Conservation (phyloP, 2,329 filamentous ascomycete genomes). For the Fusarium camptoceras region DNA sequence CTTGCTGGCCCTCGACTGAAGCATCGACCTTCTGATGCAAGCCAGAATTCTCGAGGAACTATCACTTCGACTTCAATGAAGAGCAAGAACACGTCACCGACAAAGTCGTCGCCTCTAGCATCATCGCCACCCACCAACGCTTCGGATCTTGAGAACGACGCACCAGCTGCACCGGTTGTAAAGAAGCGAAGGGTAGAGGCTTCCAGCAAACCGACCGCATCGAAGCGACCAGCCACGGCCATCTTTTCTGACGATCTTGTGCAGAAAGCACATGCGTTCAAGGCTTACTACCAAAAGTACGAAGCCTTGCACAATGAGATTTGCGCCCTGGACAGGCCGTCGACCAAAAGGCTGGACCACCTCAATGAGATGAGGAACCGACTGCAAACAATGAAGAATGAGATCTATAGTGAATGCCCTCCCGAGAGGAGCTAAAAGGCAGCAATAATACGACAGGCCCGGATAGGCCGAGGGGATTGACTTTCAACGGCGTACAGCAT, state of each 20-base stretch:
- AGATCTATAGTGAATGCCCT: constrained; percentile 64
- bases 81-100: constrained; percentile 67
- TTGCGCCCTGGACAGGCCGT: constrained; percentile 61
- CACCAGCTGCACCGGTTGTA: constrained; percentile 44
- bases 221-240: constrained; percentile 49
- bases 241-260: constrained; percentile 58
- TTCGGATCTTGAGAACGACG: constrained; percentile 67
- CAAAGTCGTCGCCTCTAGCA: constrained; percentile 74
- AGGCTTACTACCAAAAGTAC: constrained; percentile 67
- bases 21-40: constrained; percentile 62
- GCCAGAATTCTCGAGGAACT: constrained; percentile 59
- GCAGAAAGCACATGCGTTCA: constrained; percentile 66
- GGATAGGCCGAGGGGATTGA: constrained; percentile 20
- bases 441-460: constrained; percentile 32
- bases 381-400: constrained; percentile 67
- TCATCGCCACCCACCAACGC: constrained; percentile 74
- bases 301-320: constrained; percentile 68
- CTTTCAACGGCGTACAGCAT: constrained; percentile 43
- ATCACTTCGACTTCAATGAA: constrained; percentile 57
- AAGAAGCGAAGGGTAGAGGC: constrained; percentile 60
- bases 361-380: constrained; percentile 66
- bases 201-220: constrained; percentile 39
- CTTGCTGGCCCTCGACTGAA: constrained; percentile 52
- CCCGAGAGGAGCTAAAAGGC: constrained; percentile 44
- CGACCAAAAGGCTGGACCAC: constrained; percentile 62